Evolutionary conservation across 176 grass and related monocot species (phyloP), one percentile per base, ranked within the genome.

Genomic region (Eleusine coracana): DNA sequence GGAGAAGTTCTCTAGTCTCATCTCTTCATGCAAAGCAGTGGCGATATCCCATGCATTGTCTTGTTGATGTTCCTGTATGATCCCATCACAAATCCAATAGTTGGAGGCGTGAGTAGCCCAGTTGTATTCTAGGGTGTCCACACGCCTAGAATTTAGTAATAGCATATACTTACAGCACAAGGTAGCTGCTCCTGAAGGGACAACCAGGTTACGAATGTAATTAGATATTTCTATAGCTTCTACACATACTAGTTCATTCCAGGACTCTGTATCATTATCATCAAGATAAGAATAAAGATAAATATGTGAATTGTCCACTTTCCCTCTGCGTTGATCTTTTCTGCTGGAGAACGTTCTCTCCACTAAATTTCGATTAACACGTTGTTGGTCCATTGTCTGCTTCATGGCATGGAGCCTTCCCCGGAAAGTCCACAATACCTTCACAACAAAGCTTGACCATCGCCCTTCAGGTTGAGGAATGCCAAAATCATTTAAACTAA

Each of bases 41-140:
- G 39, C 82, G 10, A 37, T 9, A 13, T 71, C 54, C 83, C 83
- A 85, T 39, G 74, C 83, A 61, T 54, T 18, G 1, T 84, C 36
- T 23, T 45, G 13, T 3, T 39, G 7, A 0, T 0, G 2, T 40
- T 17, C 29, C 10, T 41, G 18, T 51, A 45, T 45, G 10, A 45
- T 45, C 1, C 42, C 42, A 45, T 45, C 42, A 10, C 42, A 45
- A 45, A 45, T 9, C 42, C 42, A 45, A 45, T 45, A 45, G 42
- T 45, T 45, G 42, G 42, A 45, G 42, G 42, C 42, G 7, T 76
- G 73, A 28, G 11, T 23, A 2, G 16, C n/a, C 82, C 62, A 84
- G 48, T 76, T 44, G 36, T 29, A 67, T 45, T 68, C 71, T 4
- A 36, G 17, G 1, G 2, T 4, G 0, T 21, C 0, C 0, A 4